Base-by-base conservation (phyloP, 208 protist species). In the Leishmania tropica region DNA sequence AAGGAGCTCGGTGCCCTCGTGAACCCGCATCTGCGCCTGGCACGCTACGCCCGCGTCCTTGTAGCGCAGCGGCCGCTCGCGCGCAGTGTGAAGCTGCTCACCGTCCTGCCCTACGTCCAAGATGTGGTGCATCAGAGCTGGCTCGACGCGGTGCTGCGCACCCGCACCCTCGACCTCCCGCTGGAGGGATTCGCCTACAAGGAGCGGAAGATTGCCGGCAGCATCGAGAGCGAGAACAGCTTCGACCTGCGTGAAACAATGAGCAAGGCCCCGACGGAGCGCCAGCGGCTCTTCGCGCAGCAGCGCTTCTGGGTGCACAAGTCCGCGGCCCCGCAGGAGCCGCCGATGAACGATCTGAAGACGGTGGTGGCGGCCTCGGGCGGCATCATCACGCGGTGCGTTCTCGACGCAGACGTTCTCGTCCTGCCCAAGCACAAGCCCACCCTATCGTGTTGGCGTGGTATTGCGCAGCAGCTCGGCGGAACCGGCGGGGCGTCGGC, bases 41-140 rank as follows among this genome's bases (percentile, higher is more conserved):
- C 87, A 17, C 37, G 51, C 5, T 71, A 82, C 60, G 91, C 89
- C 2, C 76, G 56, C 11, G 24, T 91, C 21, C 83, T 96, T 19
- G 90, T 95, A 4, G 89, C 87, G 68, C 77, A 89, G 48, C 77
- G 72, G 17, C 91, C 88, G 56, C 89, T 96, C n/a, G 79, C 88
- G 76, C 88, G 93, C 45, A 96, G 93, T 53, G 85, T 96, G 35
- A 96, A 96, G 79, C 84, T 96, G 68, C 84, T 96, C 45, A 93
- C 91, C 0, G 90, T 90, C 35, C 80, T 95, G 48, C 91, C 91
- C 2, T 93, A 83, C 56, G 83, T 95, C 11, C 35, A 88, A 3
- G 67, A 83, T 21, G 54, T 96, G 1, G 91, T 94, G 75, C 56
- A 90, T 10, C 58, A 80, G 19, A 64, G 75, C 11, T 96, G 93